Evolutionary conservation across 192 early-diverging fungal species (phyloP).

Genomic region (Irineochytrium annulatum): DNA sequence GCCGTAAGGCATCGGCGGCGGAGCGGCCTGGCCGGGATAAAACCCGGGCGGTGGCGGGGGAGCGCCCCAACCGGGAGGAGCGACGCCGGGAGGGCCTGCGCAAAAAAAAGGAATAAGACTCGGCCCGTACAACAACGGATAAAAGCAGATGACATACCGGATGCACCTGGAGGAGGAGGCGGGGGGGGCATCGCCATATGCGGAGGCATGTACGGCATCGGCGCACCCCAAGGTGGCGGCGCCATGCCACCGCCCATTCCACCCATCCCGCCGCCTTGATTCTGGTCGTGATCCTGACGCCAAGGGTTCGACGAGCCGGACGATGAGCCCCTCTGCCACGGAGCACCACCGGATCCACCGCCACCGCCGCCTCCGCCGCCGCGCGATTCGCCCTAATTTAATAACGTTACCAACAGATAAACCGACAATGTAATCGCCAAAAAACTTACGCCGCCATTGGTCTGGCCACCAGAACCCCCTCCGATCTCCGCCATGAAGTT

Average conservation of each 20-base stretch:
- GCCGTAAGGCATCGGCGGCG: neutral
- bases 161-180: neutral
- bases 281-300: neutral
- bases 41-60: neutral
- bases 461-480: neutral
- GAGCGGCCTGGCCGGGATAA: neutral
- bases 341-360: neutral
- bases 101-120: no score
- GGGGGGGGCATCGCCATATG: neutral
- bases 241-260: no score
- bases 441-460: neutral
- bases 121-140: no score
- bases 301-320: neutral
- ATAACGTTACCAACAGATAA: neutral
- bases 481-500: conserved; percentile 94
- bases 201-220: no score
- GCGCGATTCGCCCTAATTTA: conserved; percentile 3
- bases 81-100: neutral
- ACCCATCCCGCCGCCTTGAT: no score
- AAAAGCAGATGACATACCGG: no score
- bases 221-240: no score
- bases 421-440: conserved; percentile 17
- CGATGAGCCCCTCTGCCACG: neutral
- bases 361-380: conserved; percentile 1
- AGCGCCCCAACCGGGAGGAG: no score